A percentile compares a stretch with the other conserved stretches of the same genome.
phyloP scores from a whole-genome alignment of 306 rosid species.

The Cucurbita moschata region DNA sequence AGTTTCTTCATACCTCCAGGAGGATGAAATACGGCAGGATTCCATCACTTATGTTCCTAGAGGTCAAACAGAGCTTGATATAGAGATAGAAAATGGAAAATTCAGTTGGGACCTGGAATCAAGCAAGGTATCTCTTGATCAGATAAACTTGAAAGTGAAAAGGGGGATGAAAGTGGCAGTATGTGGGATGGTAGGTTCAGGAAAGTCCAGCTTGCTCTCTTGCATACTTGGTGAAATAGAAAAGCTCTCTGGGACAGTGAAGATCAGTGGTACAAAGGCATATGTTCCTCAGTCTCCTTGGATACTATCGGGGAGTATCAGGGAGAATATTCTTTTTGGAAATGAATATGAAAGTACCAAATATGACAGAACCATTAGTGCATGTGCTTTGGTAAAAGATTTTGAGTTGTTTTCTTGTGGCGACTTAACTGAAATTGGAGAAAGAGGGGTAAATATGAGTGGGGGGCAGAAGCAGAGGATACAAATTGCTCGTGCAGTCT shows the following conservation, averaged over 20 bases:
- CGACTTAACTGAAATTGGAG: conserved; percentile 87
- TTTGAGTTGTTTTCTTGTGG: conserved; percentile 71
- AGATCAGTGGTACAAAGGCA: conserved; percentile 83
- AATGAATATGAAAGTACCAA: conserved; percentile 34
- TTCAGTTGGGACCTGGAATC: conserved; percentile 77
- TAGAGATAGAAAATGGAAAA: conserved; percentile 55
- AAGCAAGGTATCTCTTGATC: conserved; percentile 43
- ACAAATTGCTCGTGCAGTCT: conserved; percentile 84
- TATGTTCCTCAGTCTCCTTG: conserved; percentile 90
- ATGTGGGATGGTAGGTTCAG: conserved; percentile 90
- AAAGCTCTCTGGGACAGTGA: conserved; percentile 54
- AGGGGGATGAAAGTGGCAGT: conserved; percentile 94
- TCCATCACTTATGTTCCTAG: conserved; percentile 44
- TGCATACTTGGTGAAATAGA: conserved; percentile 69
- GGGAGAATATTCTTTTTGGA: conserved; percentile 76
- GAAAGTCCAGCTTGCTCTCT: conserved; percentile 75
- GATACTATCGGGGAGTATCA: conserved; percentile 78
- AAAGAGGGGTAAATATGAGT: conserved; percentile 95
- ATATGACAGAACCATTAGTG: conserved; percentile 58
- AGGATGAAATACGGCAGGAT: conserved; percentile 70
- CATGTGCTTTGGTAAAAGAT: conserved; percentile 83
- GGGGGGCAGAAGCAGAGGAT: conserved; percentile 98
- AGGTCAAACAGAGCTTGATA: conserved; percentile 38
- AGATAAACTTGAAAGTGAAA: conserved; percentile 50
- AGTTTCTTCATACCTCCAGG: conserved; percentile 50